These are phyloP conservation scores for Schwanniomyces sp. DNA, from an alignment of 805 yeast genomes.

Conservation along the genomic window DNA sequence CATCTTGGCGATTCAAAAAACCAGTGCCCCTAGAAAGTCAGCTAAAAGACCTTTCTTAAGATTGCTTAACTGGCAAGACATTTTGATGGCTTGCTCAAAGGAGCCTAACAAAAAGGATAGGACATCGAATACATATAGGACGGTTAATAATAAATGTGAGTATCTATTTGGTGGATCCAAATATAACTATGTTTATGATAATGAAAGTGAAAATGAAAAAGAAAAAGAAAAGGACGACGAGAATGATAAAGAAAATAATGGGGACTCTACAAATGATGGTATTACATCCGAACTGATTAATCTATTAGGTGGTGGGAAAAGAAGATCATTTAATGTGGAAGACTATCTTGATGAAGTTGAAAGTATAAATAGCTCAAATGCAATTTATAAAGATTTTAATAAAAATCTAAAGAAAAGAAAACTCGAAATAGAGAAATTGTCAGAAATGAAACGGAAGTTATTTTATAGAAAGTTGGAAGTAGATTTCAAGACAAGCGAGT, in stretches of 20 bases:
- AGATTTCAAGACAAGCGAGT: conserved; percentile 1
- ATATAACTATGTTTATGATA: conserved; percentile 29
- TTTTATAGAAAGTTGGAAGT: conserved; percentile 10
- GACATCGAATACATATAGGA: conserved; percentile 5
- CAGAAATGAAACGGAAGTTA: conserved; percentile 2
- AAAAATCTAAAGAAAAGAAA: conserved; percentile 3
- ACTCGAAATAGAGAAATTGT: conserved; percentile 1
- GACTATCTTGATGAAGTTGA: conserved; percentile 6
- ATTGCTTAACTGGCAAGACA: conserved; percentile 27
- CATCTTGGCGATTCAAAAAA: conserved; percentile 1
- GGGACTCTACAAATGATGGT: background rate
- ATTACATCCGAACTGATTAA: background rate
- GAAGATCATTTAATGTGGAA: background rate
- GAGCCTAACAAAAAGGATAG: conserved; percentile 6
- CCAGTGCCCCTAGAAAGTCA: background rate
- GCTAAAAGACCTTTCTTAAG: conserved; percentile 4
- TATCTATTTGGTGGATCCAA: conserved; percentile 20
- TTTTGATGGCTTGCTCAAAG: conserved; percentile 21
- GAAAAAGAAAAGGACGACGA: conserved; percentile 8
- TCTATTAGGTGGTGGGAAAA: background rate
- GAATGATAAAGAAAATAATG: background rate
- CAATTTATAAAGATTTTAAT: conserved; percentile 6
- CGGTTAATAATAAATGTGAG: conserved; percentile 23
- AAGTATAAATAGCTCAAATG: conserved; percentile 1
- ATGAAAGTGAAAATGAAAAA: conserved; percentile 7